These are phyloP conservation scores for Botrytis byssoidea DNA, from an alignment of 2,329 filamentous ascomycete genomes.

Conservation along the genomic window DNA sequence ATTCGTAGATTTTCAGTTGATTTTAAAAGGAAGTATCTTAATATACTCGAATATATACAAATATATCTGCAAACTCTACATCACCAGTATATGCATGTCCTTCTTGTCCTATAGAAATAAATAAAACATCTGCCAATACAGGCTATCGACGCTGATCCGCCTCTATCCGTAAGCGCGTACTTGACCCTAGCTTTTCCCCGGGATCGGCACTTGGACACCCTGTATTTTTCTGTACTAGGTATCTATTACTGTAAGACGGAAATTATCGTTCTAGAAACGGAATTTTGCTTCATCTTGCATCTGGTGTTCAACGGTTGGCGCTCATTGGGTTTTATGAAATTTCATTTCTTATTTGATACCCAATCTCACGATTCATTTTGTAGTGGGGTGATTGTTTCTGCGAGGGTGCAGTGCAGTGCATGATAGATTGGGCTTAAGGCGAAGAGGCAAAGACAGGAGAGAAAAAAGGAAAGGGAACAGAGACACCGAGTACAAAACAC, in stretches of 20 bases:
- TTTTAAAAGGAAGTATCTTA: background rate
- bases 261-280: slow-evolving; percentile 1
- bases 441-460: background rate
- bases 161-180: background rate
- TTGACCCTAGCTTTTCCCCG: background rate
- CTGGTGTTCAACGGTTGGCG: slow-evolving; percentile 7
- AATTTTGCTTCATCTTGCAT: slow-evolving; percentile 11
- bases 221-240: background rate
- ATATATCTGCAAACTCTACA: background rate
- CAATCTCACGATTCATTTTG: background rate
- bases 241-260: background rate
- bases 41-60: background rate
- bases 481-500: background rate
- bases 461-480: background rate
- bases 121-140: background rate
- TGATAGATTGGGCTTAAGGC: background rate
- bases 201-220: slow-evolving; percentile 4
- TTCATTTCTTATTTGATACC: background rate
- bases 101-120: background rate
- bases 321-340: background rate
- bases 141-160: background rate
- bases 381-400: background rate
- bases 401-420: slow-evolving; percentile 1
- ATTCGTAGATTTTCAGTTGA: background rate
- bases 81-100: background rate